Percentiles rank a stretch among this genome's conserved stretches.
Evolutionary conservation across 2,329 filamentous ascomycete genomes (phyloP).

Genomic region (Stachybotrys chartarum): DNA sequence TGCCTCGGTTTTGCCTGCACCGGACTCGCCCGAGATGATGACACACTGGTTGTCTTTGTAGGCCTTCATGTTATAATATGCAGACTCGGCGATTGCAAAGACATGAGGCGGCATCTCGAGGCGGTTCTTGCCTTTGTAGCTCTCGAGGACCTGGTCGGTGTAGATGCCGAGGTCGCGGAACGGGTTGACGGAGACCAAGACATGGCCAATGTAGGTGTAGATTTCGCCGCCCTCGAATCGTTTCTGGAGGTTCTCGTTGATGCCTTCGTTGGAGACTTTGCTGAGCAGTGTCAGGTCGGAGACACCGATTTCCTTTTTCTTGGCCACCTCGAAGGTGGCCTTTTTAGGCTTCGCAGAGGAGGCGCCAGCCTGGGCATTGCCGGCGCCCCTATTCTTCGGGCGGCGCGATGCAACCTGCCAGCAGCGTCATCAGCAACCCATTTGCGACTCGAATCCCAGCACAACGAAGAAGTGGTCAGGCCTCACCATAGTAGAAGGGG

Average conservation of each 20-base stretch:
- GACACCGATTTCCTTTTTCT: slow-evolving; percentile 99
- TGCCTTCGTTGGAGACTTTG: slow-evolving; percentile 98
- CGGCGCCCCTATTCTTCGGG: slow-evolving; percentile 31
- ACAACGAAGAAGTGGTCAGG: slow-evolving; percentile 6
- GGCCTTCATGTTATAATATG: slow-evolving; percentile 99
- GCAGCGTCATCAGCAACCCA: slow-evolving; percentile 4
- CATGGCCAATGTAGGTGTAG: slow-evolving; percentile 99
- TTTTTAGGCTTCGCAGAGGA: slow-evolving; percentile 72
- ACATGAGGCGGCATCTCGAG: slow-evolving; percentile 94
- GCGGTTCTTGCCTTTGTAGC: slow-evolving; percentile 94
- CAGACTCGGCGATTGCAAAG: slow-evolving; percentile 90
- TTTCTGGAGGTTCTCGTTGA: slow-evolving; percentile 98
- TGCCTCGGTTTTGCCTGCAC: slow-evolving; percentile 96
- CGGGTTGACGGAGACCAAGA: slow-evolving; percentile 96
- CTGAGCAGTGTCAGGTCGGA: slow-evolving; percentile 95
- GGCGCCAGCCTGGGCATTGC: slow-evolving; percentile 30
- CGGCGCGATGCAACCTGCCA: slow-evolving; percentile 31
- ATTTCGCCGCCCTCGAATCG: slow-evolving; percentile 96
- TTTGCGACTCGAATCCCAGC: neutral
- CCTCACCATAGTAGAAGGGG: slow-evolving; percentile 25
- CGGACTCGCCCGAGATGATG: slow-evolving; percentile 97
- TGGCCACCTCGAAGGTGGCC: slow-evolving; percentile 88
- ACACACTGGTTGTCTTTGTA: slow-evolving; percentile 99
- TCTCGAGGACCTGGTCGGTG: slow-evolving; percentile 86
- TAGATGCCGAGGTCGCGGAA: slow-evolving; percentile 98